Evolutionary conservation across 2,329 filamentous ascomycete genomes (phyloP), one percentile per base, ranked within the genome.

Genomic region (Exophiala dermatitidis): DNA sequence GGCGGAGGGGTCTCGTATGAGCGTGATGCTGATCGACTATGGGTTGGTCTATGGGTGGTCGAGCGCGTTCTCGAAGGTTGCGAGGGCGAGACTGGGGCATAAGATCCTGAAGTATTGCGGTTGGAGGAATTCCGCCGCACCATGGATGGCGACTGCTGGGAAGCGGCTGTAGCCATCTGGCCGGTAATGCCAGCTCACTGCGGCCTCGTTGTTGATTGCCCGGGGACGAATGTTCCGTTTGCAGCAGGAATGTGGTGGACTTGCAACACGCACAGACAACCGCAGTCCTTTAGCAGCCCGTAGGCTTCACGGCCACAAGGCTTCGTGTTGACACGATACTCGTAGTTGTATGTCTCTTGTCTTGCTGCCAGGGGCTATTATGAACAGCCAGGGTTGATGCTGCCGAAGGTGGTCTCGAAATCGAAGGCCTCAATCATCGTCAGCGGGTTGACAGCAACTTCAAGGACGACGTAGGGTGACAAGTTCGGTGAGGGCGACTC

Each of bases 71-170:
- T 70, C 60, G 74, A 70, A 52, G 72, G 72, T 54, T 71, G 65
- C 56, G 75, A 71, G 53, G 69, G 67, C 36, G 71, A 64, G 48
- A 67, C 64, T 54, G 70, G 62, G 51, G 67, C 67, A 62, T 72
- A 68, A 19, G 73, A 67, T 54, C 67, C 62, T 61, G 71, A 68
- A 62, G 72, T 70, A 66, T 72, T 72, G 50, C 71, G 69, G 26
- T 72, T 75, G 57, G 67, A 72, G 56, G 76, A 77, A 54, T 74
- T 71, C 61, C 72, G 78, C 64, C 76, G 76, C 58, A 72, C 71
- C 55, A 79, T 66, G 47, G 73, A 65, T 19, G 75, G 68, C 56
- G 72, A 66, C 56, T 72, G 71, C 58, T 73, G 70, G 48, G 69
- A 68, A 53, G 76, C 71, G 58, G 76, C 69, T 51, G 74, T 68